Percentiles rank a stretch among this genome's conserved stretches.
These are phyloP conservation scores for Tolypocladium tropicale DNA, from an alignment of 2,329 filamentous ascomycete species.

Conservation along the genomic window DNA sequence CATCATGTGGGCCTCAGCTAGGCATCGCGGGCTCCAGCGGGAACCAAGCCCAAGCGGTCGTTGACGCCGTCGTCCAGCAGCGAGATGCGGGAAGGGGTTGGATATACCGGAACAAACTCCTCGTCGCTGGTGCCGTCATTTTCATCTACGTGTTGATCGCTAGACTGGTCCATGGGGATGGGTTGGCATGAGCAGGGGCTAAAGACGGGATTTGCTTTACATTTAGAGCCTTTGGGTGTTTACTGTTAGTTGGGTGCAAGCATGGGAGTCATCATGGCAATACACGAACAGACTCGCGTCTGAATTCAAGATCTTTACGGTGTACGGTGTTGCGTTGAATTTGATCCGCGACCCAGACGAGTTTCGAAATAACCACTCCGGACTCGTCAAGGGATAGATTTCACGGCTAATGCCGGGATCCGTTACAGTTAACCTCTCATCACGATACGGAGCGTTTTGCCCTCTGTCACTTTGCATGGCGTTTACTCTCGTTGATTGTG, in stretches of 20 bases:
- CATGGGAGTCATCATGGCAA: background rate
- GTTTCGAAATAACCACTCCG: too few species aligned
- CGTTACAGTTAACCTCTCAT: too few species aligned
- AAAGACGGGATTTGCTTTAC: background rate
- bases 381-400: too few species aligned
- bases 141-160: slow-evolving; percentile 79
- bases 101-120: slow-evolving; percentile 69
- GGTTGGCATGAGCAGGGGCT: slow-evolving; percentile 7
- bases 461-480: too few species aligned
- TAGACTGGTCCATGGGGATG: slow-evolving; percentile 52
- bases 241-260: background rate
- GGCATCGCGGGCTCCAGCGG: slow-evolving; percentile 52
- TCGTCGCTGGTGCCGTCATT: slow-evolving; percentile 58
- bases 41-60: slow-evolving; percentile 56
- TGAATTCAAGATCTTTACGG: background rate
- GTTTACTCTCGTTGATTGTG: too few species aligned
- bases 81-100: slow-evolving; percentile 76
- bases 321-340: too few species aligned
- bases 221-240: background rate
- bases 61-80: slow-evolving; percentile 67
- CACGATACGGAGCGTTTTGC: too few species aligned
- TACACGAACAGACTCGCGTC: background rate
- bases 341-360: too few species aligned
- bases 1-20: slow-evolving; percentile 41
- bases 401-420: too few species aligned